Base-by-base conservation (phyloP, 345 rosid species). In the Mangifera indica region DNA sequence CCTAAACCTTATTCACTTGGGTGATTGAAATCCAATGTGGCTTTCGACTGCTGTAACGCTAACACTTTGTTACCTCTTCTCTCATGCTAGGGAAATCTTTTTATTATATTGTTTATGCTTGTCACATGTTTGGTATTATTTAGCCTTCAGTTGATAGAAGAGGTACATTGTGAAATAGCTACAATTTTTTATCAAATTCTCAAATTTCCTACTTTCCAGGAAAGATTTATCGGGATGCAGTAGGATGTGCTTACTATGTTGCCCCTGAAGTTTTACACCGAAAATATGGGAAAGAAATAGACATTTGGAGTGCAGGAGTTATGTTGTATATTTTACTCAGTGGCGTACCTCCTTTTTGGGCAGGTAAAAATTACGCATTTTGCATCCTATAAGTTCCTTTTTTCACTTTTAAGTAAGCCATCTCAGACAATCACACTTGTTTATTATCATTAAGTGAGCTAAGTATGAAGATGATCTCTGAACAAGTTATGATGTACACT, bases 281-380 rank as follows among this genome's bases (percentile, higher is more conserved):
- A 8, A 85, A 73, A 70, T 91, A 91, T 51, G 97, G 98, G 49
- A 91, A 91, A 81, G 97, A 89, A 79, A 71, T 80, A n/a, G 97
- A 93, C 68, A 79, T 89, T 44, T 93, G 98, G 98, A 91, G 97
- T 82, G 98, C 92, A 34, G 98, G 97, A 76, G 80, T 89, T 56
- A 88, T 93, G 26, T 59, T 89, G 29, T 93, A 91, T 70, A 93
- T 93, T 74, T 85, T 93, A 56, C 96, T 95, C 75, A 88, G 96
- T 57, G 97, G 98, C 20, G 98, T 92, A 37, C 98, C 99, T 46
- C 99, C 99, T 10, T 93, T 93, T 79, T 93, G 96, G 97, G 98
- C 90, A 52, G 97, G 97, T 89, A 83, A 83, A 9, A 10, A 10
- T 6, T n/a, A 21, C n/a, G 8, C 11, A 5, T n/a, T 24, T 42